These are phyloP conservation scores for Gillenia trifoliata DNA, from an alignment of 306 rosid species.

Conservation along the genomic window DNA sequence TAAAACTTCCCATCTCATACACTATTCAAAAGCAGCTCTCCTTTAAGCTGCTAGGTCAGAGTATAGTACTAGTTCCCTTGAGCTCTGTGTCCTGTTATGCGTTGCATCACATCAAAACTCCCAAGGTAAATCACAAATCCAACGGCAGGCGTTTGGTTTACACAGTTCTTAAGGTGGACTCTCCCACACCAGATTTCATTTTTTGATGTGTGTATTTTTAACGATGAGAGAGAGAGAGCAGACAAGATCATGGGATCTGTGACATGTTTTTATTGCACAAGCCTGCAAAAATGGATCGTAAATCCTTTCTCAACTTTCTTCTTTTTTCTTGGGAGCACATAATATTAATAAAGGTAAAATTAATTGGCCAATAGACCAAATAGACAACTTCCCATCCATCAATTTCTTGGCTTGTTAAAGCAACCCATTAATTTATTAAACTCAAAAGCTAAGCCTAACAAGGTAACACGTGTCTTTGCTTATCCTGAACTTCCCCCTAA, in stretches of 20 bases:
- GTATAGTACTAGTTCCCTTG: no score
- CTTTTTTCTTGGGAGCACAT: neutral
- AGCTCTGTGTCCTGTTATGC: conserved; percentile 25
- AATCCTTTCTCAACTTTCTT: conserved; percentile 33
- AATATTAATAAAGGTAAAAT: no score
- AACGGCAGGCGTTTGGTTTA: conserved; percentile 22
- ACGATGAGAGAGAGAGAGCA: no score
- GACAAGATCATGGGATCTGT: conserved; percentile 71
- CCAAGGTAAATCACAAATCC: conserved; percentile 1
- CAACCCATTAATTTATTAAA: neutral
- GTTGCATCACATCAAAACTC: neutral
- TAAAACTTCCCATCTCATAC: neutral
- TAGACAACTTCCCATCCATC: conserved; percentile 35
- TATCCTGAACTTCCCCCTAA: neutral
- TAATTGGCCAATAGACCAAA: neutral
- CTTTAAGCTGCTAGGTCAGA: no score
- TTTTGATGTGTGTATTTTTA: no score
- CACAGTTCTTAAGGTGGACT: neutral
- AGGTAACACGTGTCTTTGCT: conserved; percentile 11
- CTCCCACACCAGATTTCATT: no score
- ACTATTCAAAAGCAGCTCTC: conserved; percentile 33
- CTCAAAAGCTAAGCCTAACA: neutral
- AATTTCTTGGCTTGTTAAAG: conserved; percentile 31
- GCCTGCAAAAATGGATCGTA: conserved; percentile 52
- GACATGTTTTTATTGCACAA: conserved; percentile 58